phyloP scores from a whole-genome alignment of 2,329 filamentous ascomycete genomes.

The Pseudogymnoascus sp. region DNA sequence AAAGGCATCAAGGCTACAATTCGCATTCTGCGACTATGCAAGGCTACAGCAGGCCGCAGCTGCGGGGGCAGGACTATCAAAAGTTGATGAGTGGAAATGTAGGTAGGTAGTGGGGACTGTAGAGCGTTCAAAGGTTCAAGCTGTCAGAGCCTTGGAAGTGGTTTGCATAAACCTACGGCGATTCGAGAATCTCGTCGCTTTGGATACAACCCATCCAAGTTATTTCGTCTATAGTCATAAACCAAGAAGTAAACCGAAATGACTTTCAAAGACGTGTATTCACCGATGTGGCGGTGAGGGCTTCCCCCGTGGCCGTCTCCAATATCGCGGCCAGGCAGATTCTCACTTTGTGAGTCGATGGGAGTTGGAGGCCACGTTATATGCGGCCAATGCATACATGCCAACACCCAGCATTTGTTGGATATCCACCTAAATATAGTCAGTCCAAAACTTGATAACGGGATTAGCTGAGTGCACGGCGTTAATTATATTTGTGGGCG shows the following conservation, averaged over 20 bases:
- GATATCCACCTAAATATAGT: conserved; percentile 3
- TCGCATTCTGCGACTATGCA: neutral
- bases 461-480: neutral
- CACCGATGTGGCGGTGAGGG: neutral
- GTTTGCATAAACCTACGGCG: neutral
- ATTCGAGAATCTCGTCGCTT: neutral
- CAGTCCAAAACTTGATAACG: neutral
- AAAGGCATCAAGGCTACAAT: neutral
- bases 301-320: neutral
- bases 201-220: neutral
- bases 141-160: neutral
- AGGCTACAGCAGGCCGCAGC: neutral
- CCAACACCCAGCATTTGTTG: neutral
- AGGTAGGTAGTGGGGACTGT: neutral
- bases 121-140: neutral
- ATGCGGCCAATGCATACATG: neutral
- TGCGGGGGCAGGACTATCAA: neutral
- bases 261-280: neutral
- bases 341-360: neutral
- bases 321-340: neutral
- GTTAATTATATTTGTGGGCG: neutral
- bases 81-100: neutral
- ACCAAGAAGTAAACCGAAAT: neutral
- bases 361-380: neutral
- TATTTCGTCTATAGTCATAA: neutral